Percentiles rank a stretch among this genome's conserved stretches.
Conservation (phyloP, 1,139 yeast species). For the Magnusiomyces clavatus region DNA sequence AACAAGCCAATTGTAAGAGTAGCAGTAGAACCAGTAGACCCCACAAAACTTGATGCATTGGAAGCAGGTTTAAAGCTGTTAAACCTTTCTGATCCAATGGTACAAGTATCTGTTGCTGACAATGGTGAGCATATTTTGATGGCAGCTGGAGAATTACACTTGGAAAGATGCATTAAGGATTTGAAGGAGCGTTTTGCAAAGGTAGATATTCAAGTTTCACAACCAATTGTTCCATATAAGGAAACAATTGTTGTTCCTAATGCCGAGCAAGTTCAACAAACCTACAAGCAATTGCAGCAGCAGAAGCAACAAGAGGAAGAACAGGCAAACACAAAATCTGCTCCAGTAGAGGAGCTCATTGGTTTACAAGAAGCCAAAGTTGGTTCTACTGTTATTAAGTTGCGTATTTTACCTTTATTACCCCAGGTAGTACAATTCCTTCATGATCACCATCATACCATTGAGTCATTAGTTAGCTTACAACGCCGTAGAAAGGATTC, state of each 20-base stretch:
- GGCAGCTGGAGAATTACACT: slow-evolving; percentile 92
- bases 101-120: slow-evolving; percentile 76
- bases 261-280: slow-evolving; percentile 8
- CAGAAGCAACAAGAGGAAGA: not conserved
- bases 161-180: slow-evolving; percentile 86
- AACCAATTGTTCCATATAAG: slow-evolving; percentile 91
- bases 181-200: slow-evolving; percentile 88
- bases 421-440: slow-evolving; percentile 44
- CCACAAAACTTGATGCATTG: slow-evolving; percentile 65
- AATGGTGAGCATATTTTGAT: slow-evolving; percentile 87
- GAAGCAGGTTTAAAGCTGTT: slow-evolving; percentile 73
- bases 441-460: slow-evolving; percentile 38
- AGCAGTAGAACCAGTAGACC: slow-evolving; percentile 89
- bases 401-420: slow-evolving; percentile 55
- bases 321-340: too few relatives aligned
- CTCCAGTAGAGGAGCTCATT: too few relatives aligned
- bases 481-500: not conserved
- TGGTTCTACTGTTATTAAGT: slow-evolving; percentile 39
- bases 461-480: slow-evolving; percentile 26
- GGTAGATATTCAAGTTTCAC: slow-evolving; percentile 75
- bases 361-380: slow-evolving; percentile 31
- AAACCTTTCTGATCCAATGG: slow-evolving; percentile 88
- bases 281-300: slow-evolving; percentile 16
- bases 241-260: slow-evolving; percentile 55
- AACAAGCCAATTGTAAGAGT: slow-evolving; percentile 74